These are phyloP conservation scores for Solanum boliviense DNA, from an alignment of 257 asterid species.

Conservation along the genomic window DNA sequence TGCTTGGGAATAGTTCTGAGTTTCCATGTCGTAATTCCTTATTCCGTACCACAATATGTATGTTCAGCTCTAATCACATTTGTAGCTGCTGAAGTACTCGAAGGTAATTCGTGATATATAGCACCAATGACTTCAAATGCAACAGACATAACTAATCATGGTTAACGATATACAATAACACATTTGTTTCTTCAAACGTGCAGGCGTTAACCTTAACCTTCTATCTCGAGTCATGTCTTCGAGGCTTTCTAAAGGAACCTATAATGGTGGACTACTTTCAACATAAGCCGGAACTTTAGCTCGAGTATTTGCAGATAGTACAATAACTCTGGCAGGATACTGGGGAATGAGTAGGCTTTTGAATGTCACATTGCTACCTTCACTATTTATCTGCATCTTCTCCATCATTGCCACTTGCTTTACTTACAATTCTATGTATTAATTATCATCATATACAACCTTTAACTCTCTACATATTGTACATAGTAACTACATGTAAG, in stretches of 20 bases:
- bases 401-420: conserved; percentile 76
- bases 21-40: conserved; percentile 52
- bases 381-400: conserved; percentile 56
- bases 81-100: conserved; percentile 92
- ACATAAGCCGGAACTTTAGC: conserved; percentile 94
- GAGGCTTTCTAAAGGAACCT: conserved; percentile 89
- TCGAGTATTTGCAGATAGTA: conserved; percentile 82
- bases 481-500: not conserved
- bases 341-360: conserved; percentile 59
- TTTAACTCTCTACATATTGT: not conserved
- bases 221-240: conserved; percentile 94
- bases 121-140: not conserved
- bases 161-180: not conserved
- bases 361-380: conserved; percentile 69
- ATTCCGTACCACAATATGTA: conserved; percentile 78
- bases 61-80: conserved; percentile 82
- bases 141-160: not conserved
- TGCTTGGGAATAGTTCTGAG: conserved; percentile 75
- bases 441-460: not conserved
- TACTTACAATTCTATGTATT: conserved; percentile 82
- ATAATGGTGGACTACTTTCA: conserved; percentile 77
- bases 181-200: not conserved
- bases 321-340: conserved; percentile 78
- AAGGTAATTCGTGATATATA: conserved; percentile 35
- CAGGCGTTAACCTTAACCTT: conserved; percentile 71